phyloP scores from a whole-genome alignment of 371 early-diverging fungal genomes.

The Saksenaea vasiformis region DNA sequence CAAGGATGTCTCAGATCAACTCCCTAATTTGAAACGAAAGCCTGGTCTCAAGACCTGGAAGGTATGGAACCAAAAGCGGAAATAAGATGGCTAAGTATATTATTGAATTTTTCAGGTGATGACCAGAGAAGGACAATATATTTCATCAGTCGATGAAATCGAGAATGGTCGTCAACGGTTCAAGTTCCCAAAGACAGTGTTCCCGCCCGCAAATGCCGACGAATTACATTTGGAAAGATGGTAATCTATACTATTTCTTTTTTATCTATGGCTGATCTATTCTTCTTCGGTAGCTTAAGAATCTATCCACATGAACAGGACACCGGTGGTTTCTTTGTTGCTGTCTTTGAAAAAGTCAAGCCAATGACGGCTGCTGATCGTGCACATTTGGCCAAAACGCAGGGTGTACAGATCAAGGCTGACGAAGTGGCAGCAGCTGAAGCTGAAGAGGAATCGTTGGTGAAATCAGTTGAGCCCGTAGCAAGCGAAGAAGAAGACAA shows the following conservation, averaged over 20 bases:
- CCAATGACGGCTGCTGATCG: constrained; percentile 63
- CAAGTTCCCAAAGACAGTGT: constrained; percentile 62
- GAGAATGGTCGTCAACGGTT: constrained; percentile 42
- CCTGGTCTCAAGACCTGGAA: constrained; percentile 89
- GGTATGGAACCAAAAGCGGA: constrained; percentile 39
- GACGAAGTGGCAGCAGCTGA: constrained; percentile 30
- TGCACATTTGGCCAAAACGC: constrained; percentile 24
- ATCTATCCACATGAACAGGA: constrained; percentile 97
- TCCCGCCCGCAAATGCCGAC: constrained; percentile 76
- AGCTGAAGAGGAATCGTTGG: constrained; percentile 23
- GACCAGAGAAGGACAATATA: constrained; percentile 57
- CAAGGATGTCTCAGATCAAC: constrained; percentile 78
- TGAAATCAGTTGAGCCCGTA: constrained; percentile 19
- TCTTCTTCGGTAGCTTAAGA: constrained; percentile 64
- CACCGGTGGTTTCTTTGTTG: constrained; percentile 99
- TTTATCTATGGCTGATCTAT: background rate
- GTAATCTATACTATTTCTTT: constrained; percentile 32
- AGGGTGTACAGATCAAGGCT: constrained; percentile 21
- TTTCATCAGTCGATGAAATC: constrained; percentile 62
- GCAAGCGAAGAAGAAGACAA: constrained; percentile 1
- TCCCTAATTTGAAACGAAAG: constrained; percentile 76
- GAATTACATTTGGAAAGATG: constrained; percentile 81
- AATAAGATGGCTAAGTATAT: background rate
- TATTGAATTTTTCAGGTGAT: constrained; percentile 30
- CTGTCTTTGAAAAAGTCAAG: constrained; percentile 89